Base-by-base conservation (phyloP, 2,329 filamentous ascomycete species). In the Colletotrichum scovillei region DNA sequence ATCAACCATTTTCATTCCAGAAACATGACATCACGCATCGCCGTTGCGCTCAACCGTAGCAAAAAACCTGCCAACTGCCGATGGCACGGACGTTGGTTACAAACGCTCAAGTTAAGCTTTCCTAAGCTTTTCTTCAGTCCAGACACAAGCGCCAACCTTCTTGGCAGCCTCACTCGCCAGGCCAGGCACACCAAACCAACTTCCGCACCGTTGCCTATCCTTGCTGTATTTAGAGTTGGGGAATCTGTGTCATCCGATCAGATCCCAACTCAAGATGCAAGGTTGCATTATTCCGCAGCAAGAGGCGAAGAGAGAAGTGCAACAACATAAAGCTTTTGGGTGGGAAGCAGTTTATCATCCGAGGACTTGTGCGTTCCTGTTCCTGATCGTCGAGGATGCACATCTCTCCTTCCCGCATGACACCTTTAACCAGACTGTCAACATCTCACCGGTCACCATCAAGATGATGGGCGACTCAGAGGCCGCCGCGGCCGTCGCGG, bases 401-500 rank as follows among this genome's bases (percentile, higher is more conserved):
- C 42, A 49, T 60, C 42, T 62, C 60, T 22, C 22, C 19, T 49
- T 49, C 16, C 52, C 49, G 26, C 42, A 69, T 57, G 67, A 63
- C 9, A 19, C 35, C 28, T 38, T 35, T 16, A 28, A 11, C 53
- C 35, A 22, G 49, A 30, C 32, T 35, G 60, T 19, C 26, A 65
- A 62, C 46, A 46, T 49, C 59, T 55, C 67, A 32, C 22, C 67
- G 24, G 30, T 32, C 60, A 73, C 6, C 67, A 68, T 62, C 55
- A 32, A 35, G 12, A 74, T 42, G 57, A 56, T 74, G 26, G 60
- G 67, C 64, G 74, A 75, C 35, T 69, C 67, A 57, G 63, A 69
- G n/a, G 74, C 78, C 30, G 66, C 71, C 42, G 73, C 79, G 66
- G 83, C 83, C 53, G 79, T 84, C 59, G 80, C 79, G 19, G 79